Conservation (phyloP, 352 stramenopile species). For the Pythium dissimile region DNA sequence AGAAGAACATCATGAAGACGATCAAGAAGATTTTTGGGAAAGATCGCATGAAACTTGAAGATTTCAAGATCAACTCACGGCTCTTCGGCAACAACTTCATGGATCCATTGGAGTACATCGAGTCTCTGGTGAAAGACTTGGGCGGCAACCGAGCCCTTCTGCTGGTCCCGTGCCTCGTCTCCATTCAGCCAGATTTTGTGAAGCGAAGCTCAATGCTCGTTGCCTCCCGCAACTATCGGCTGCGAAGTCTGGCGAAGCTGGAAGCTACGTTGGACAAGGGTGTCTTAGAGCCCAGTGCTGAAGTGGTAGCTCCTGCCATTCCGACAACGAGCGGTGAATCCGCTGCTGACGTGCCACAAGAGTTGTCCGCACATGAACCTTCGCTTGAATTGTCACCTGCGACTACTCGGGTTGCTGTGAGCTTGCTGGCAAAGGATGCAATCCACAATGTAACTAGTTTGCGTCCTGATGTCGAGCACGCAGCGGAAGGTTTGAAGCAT, state of each 20-base stretch:
- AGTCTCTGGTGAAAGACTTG: constrained; percentile 65
- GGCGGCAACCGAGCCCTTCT: constrained; percentile 48
- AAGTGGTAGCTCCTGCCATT: neutral
- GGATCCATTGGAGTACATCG: constrained; percentile 61
- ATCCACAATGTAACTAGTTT: too few relatives aligned
- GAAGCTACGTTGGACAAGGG: constrained; percentile 28
- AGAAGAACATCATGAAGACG: constrained; percentile 69
- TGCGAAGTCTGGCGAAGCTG: constrained; percentile 39
- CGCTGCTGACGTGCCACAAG: too few relatives aligned
- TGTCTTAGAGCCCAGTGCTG: neutral
- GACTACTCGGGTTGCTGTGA: too few relatives aligned
- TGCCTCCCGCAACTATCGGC: constrained; percentile 43
- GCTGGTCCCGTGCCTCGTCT: constrained; percentile 62
- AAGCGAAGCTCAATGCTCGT: constrained; percentile 56
- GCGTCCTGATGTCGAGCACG: too few relatives aligned
- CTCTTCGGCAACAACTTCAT: constrained; percentile 81
- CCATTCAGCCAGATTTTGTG: constrained; percentile 56
- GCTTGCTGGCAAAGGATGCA: too few relatives aligned
- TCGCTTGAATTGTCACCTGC: too few relatives aligned
- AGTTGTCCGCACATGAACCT: too few relatives aligned
- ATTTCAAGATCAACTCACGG: constrained; percentile 81
- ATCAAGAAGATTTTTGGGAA: constrained; percentile 68
- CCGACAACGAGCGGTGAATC: neutral
- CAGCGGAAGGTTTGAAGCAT: too few relatives aligned
- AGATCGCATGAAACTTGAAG: constrained; percentile 51